These are phyloP conservation scores for Teunomyces gatunensis DNA, from an alignment of 805 yeast species.

Conservation along the genomic window DNA sequence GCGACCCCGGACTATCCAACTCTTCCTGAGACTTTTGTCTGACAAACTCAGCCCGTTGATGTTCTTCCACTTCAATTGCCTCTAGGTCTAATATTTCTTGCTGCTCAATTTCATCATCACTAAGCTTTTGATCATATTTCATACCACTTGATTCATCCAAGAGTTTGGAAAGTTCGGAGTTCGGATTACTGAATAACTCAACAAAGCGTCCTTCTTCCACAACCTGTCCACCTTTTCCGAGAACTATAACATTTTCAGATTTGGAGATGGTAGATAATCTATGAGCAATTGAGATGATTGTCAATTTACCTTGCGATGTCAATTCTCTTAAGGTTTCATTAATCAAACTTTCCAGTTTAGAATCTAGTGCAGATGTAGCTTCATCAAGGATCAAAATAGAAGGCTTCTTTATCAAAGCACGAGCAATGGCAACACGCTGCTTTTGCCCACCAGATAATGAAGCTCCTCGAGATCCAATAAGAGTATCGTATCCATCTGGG, in stretches of 20 bases:
- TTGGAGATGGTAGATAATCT: constrained; percentile 45
- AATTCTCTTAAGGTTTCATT: constrained; percentile 41
- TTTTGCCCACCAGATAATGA: constrained; percentile 73
- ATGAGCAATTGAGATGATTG: constrained; percentile 45
- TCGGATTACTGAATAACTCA: constrained; percentile 38
- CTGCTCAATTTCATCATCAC: constrained; percentile 24
- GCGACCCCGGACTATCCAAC: constrained; percentile 16
- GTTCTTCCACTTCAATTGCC: constrained; percentile 21
- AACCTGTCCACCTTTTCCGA: constrained; percentile 41
- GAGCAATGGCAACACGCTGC: constrained; percentile 73
- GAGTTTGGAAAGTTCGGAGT: constrained; percentile 40
- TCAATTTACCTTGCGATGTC: constrained; percentile 38
- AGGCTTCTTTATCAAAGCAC: constrained; percentile 69
- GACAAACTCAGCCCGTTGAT: not conserved
- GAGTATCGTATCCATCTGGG: constrained; percentile 61
- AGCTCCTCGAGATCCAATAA: constrained; percentile 55
- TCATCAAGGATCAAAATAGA: constrained; percentile 64
- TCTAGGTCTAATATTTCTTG: constrained; percentile 25
- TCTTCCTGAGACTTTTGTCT: constrained; percentile 8
- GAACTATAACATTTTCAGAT: constrained; percentile 42
- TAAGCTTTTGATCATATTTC: constrained; percentile 14
- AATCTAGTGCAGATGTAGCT: constrained; percentile 64
- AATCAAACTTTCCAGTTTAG: constrained; percentile 46
- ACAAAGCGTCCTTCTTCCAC: constrained; percentile 41
- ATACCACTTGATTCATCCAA: constrained; percentile 34